Evolutionary conservation across 139 green algal genomes (phyloP).

Genomic region (Asterochloris sp.): DNA sequence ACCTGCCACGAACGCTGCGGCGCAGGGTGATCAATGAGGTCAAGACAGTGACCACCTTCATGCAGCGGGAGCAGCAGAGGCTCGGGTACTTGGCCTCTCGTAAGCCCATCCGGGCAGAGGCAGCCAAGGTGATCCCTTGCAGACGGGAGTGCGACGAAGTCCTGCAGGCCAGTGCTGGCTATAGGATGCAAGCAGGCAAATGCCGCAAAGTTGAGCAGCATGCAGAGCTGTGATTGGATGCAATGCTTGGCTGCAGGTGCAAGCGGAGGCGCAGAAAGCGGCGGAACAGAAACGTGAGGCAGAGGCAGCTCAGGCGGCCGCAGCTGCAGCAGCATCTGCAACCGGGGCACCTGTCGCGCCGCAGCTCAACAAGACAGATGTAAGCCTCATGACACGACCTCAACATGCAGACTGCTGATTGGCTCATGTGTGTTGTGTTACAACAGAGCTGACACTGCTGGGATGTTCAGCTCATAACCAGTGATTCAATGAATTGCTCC

Average conservation of each 20-base stretch:
- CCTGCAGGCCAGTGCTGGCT: neutral
- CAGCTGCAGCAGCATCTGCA: slow-evolving; percentile 3
- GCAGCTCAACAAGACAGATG: neutral
- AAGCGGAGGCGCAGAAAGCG: slow-evolving; percentile 7
- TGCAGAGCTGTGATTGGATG: neutral
- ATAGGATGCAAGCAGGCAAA: neutral
- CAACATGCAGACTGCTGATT: neutral
- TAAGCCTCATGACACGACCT: neutral
- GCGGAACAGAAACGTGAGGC: slow-evolving; percentile 10
- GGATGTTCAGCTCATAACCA: too few relatives aligned
- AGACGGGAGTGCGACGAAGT: neutral
- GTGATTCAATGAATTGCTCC: too few relatives aligned
- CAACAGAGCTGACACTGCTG: too few relatives aligned
- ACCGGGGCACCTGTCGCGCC: neutral
- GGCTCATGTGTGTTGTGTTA: neutral
- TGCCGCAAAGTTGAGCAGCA: neutral
- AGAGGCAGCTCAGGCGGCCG: slow-evolving; percentile 7
- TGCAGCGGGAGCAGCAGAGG: slow-evolving; percentile 45
- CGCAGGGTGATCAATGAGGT: slow-evolving; percentile 64
- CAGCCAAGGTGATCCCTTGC: neutral
- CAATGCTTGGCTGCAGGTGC: neutral
- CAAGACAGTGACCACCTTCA: slow-evolving; percentile 55
- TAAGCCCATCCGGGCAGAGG: neutral
- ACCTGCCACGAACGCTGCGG: slow-evolving; percentile 77
- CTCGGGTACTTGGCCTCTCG: slow-evolving; percentile 5